Conservation (phyloP, 2,329 filamentous ascomycete genomes). For the Drechslerella coelobrocha region DNA sequence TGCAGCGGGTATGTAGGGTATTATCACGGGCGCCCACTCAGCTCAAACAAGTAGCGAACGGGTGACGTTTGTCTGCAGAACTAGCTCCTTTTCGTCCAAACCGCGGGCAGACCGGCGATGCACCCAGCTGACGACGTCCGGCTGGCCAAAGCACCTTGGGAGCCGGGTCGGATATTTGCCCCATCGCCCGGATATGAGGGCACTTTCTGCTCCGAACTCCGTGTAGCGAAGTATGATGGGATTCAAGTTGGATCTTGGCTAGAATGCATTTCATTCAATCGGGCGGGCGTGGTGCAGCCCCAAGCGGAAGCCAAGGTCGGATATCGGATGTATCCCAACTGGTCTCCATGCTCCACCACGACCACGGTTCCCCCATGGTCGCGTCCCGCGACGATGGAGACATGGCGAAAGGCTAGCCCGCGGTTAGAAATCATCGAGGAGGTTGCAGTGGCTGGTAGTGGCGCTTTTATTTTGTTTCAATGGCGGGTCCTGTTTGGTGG, state of each 20-base stretch:
- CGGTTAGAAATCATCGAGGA: background rate
- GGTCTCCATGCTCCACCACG: background rate
- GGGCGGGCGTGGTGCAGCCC: no score
- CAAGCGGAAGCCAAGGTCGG: no score
- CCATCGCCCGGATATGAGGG: background rate
- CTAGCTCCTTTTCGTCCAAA: background rate
- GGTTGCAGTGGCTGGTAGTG: background rate
- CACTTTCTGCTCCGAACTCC: background rate
- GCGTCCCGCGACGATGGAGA: no score
- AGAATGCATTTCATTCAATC: no score
- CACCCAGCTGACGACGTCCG: constrained; percentile 19
- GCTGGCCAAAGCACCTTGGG: background rate
- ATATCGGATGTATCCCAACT: no score
- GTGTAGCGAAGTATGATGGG: background rate
- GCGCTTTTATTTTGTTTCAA: background rate
- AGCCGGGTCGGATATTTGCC: background rate
- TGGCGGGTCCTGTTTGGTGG: background rate
- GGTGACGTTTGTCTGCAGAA: constrained; percentile 43
- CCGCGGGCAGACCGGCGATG: constrained; percentile 4
- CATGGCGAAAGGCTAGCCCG: no score
- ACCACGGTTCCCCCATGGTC: no score
- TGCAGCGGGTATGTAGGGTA: background rate
- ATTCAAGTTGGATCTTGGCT: background rate
- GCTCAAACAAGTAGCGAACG: constrained; percentile 12
- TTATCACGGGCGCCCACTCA: constrained; percentile 11